Conservation (phyloP, 2,329 filamentous ascomycete genomes). For the Reticulascus tulasneorum region DNA sequence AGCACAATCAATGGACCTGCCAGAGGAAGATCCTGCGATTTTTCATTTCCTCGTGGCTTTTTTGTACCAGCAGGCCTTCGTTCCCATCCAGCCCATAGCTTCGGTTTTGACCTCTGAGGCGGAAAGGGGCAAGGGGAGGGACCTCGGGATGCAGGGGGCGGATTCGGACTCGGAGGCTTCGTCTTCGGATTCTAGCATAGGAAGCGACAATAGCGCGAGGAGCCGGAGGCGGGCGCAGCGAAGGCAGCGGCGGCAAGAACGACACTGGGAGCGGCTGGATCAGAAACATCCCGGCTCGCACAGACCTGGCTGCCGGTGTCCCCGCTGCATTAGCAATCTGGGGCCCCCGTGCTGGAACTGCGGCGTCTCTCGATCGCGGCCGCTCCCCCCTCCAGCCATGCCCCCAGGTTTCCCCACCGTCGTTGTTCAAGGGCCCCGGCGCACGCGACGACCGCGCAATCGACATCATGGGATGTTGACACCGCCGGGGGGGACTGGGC, state of each 20-base stretch:
- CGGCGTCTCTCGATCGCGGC: slow-evolving; percentile 26
- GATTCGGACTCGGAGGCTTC: slow-evolving; percentile 30
- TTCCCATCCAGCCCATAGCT: slow-evolving; percentile 39
- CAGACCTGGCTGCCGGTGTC: slow-evolving; percentile 40
- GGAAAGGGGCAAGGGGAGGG: slow-evolving; percentile 40
- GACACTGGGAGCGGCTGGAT: slow-evolving; percentile 31
- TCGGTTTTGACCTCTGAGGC: slow-evolving; percentile 33
- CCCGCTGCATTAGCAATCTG: slow-evolving; percentile 29
- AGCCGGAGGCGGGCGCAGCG: slow-evolving; percentile 28
- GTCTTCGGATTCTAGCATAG: slow-evolving; percentile 24
- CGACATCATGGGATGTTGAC: slow-evolving; percentile 10
- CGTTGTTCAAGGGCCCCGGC: too few species aligned
- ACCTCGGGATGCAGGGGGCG: slow-evolving; percentile 22
- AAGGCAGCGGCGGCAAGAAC: slow-evolving; percentile 29
- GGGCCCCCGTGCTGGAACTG: slow-evolving; percentile 39
- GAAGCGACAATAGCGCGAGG: slow-evolving; percentile 30
- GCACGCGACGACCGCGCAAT: slow-evolving; percentile 11
- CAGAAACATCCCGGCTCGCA: slow-evolving; percentile 42
- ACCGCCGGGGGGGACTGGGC: slow-evolving; percentile 10
- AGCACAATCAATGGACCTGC: slow-evolving; percentile 42
- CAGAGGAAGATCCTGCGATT: slow-evolving; percentile 46
- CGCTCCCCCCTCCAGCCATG: slow-evolving; percentile 16
- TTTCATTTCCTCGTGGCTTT: slow-evolving; percentile 50
- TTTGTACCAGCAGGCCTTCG: slow-evolving; percentile 43
- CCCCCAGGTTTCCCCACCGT: slow-evolving; percentile 5